Percentiles rank a stretch among this genome's conserved stretches.
Evolutionary conservation across 306 rosid genomes (phyloP).

Genomic region (Oxytropis ochrocephala): DNA sequence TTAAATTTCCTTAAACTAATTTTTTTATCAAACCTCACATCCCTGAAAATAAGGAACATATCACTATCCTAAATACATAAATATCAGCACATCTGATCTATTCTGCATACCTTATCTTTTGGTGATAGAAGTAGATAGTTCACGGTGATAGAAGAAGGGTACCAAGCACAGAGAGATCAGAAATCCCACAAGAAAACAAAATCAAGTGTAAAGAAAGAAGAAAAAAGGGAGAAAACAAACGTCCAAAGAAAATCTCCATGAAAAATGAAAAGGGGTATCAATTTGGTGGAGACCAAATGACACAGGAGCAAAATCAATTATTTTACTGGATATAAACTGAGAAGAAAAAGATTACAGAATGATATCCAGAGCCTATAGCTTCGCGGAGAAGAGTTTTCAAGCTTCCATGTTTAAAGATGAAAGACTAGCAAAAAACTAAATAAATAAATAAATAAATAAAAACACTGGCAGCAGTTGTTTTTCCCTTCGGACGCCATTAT

Average conservation of each 20-base stretch:
- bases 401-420: neutral
- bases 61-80: neutral
- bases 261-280: neutral
- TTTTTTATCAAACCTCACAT: neutral
- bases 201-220: neutral
- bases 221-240: neutral
- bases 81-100: neutral
- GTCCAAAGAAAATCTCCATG: neutral
- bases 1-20: neutral
- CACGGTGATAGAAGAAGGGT: neutral
- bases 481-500: too few species aligned
- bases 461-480: neutral
- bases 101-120: neutral
- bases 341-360: neutral
- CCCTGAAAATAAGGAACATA: neutral
- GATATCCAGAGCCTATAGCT: neutral
- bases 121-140: neutral
- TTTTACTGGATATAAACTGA: neutral
- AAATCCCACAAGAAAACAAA: neutral
- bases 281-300: neutral
- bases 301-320: neutral
- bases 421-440: neutral
- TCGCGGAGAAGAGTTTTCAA: neutral
- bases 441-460: too few species aligned
- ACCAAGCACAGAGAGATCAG: neutral